Evolutionary conservation across 768 basidiomycete species (phyloP), one percentile per base, ranked within the genome.

Genomic region (Kwoniella sp.): DNA sequence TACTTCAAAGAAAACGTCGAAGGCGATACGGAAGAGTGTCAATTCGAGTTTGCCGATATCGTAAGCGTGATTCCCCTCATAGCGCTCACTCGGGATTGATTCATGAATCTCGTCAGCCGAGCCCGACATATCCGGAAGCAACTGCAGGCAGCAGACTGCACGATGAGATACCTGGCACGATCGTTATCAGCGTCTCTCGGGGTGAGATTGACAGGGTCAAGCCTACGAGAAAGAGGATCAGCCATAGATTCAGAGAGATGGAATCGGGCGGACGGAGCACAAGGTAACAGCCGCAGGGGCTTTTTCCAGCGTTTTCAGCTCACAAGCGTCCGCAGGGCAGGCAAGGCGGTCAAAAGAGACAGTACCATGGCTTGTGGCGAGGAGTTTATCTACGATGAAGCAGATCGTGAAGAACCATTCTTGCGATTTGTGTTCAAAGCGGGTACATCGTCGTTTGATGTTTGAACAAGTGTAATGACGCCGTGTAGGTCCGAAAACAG

Each of bases 381-480:
- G 32, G 52, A 54, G 31, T 33, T 39, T 14, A 41, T 29, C 15
- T 45, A 37, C 28, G 33, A 45, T 12, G n/a, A 33, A 26, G 31
- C 14, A 11, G 52, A 54, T 23, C 8, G 45, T 17, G 29, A 46
- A 11, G 15, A 29, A 6, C 34, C 42, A 12, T 46, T 31, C 26
- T 11, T 47, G 5, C 46, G 15, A 19, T 54, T 54, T 26, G 45
- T 54, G 6, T 54, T 54, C 37, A 54, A 54, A 46, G 52, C 47
- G 29, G n/a, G 45, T 41, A 17, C 3, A 27, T 7, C 15, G 38
- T 34, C 11, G 8, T 17, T n/a, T 25, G n/a, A 20, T 17, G 10
- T n/a, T 6, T 4, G 15, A 17, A 19, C n/a, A n/a, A n/a, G n/a
- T n/a, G 5, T 25, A 15, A 19, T 22, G 36, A 14, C 5, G 47